phyloP scores from a whole-genome alignment of 2,329 filamentous ascomycete species.

The Madurella mycetomatis region DNA sequence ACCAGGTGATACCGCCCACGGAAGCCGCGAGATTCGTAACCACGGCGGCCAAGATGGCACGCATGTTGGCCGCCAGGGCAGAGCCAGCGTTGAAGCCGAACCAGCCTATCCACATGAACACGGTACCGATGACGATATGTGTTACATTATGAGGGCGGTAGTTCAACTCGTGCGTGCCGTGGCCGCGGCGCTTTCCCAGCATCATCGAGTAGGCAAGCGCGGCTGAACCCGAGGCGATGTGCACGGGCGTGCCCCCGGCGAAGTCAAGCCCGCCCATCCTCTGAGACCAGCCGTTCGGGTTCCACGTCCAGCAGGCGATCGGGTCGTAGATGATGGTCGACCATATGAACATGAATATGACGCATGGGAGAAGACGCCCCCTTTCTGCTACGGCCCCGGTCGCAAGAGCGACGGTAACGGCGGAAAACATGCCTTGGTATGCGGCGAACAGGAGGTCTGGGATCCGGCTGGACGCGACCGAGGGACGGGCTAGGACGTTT shows the following conservation, averaged over 20 bases:
- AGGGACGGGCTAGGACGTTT: conserved; percentile 69
- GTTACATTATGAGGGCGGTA: conserved; percentile 92
- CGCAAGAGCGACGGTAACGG: conserved; percentile 79
- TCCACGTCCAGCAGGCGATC: conserved; percentile 96
- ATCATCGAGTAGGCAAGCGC: conserved; percentile 88
- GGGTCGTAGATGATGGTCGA: conserved; percentile 85
- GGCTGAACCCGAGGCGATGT: conserved; percentile 77
- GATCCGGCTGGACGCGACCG: conserved; percentile 66
- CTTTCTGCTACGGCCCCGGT: conserved; percentile 82
- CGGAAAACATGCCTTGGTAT: conserved; percentile 85
- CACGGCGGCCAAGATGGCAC: conserved; percentile 79
- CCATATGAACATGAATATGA: conserved; percentile 94
- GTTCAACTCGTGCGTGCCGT: conserved; percentile 83
- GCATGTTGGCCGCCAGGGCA: conserved; percentile 73
- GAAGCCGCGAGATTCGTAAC: conserved; percentile 84
- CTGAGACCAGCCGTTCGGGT: conserved; percentile 73
- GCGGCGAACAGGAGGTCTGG: conserved; percentile 82
- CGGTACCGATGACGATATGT: conserved; percentile 85
- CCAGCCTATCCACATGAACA: conserved; percentile 94
- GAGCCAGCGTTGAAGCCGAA: conserved; percentile 92
- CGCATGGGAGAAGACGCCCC: conserved; percentile 80
- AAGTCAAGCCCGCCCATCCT: conserved; percentile 81
- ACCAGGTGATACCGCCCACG: conserved; percentile 84
- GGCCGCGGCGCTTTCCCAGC: conserved; percentile 78
- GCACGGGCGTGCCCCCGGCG: conserved; percentile 84